phyloP scores from a whole-genome alignment of 768 basidiomycete species.

The Suillus weaverae region DNA sequence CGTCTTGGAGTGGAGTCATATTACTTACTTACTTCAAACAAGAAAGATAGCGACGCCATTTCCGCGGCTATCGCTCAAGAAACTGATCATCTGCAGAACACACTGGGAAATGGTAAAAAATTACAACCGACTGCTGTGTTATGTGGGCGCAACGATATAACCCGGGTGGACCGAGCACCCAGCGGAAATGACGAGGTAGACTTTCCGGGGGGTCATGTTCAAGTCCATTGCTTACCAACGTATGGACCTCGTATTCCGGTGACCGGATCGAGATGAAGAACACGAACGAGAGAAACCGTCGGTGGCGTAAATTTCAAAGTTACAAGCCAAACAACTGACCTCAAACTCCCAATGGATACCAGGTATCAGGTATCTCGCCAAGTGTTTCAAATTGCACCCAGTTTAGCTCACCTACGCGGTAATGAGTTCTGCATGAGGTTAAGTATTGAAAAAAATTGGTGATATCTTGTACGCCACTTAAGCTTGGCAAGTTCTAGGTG shows the following conservation, averaged over 20 bases:
- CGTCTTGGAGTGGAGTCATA: background rate
- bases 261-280: background rate
- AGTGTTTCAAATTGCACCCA: background rate
- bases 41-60: background rate
- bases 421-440: background rate
- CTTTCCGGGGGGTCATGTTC: background rate
- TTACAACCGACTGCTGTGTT: background rate
- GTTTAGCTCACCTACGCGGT: conserved; percentile 3
- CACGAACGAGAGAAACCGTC: background rate
- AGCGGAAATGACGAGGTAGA: background rate
- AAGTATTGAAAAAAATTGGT: background rate
- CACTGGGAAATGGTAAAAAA: background rate
- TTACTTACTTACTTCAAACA: background rate
- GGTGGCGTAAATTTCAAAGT: background rate
- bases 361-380: background rate
- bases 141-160: background rate
- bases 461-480: conserved; percentile 1
- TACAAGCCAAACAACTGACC: background rate
- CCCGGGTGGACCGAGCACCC: background rate
- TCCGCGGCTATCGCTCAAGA: background rate
- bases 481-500: background rate
- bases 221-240: background rate
- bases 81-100: background rate
- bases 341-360: background rate
- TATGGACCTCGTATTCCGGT: background rate